Evolutionary conservation across 2,329 filamentous ascomycete genomes (phyloP).

Genomic region (Nigrograna mackinnonii): DNA sequence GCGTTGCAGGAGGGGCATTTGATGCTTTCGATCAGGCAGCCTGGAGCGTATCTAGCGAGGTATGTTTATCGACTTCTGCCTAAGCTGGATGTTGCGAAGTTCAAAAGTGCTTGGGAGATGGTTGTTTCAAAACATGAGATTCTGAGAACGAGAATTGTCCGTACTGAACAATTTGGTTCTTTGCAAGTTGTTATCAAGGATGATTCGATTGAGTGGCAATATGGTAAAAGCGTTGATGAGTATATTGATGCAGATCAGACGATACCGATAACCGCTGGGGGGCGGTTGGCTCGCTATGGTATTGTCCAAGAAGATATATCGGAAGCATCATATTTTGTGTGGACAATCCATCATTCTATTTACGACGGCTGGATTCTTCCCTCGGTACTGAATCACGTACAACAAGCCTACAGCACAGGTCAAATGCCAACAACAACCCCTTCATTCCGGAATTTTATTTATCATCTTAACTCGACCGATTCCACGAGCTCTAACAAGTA

Average conservation of each 20-base stretch:
- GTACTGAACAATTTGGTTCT: constrained; percentile 4
- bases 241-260: constrained; percentile 7
- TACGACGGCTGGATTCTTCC: neutral
- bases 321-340: constrained; percentile 24
- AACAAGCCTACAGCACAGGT: neutral
- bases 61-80: constrained; percentile 7
- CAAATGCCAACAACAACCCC: neutral
- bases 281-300: constrained; percentile 15
- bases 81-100: constrained; percentile 15
- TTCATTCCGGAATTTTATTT: neutral
- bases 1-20: constrained; percentile 14
- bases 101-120: constrained; percentile 47
- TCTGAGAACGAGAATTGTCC: constrained; percentile 43
- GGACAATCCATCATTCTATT: constrained; percentile 18
- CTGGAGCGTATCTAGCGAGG: constrained; percentile 8
- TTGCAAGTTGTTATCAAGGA: constrained; percentile 17
- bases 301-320: constrained; percentile 6
- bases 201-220: constrained; percentile 8
- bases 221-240: neutral
- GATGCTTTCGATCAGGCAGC: constrained; percentile 7
- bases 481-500: constrained; percentile 5
- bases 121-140: constrained; percentile 46
- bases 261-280: constrained; percentile 4
- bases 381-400: neutral
- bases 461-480: neutral